These are phyloP conservation scores for Monilinia vaccinii-corymbosi DNA, from an alignment of 2,329 filamentous ascomycete genomes.

Conservation along the genomic window DNA sequence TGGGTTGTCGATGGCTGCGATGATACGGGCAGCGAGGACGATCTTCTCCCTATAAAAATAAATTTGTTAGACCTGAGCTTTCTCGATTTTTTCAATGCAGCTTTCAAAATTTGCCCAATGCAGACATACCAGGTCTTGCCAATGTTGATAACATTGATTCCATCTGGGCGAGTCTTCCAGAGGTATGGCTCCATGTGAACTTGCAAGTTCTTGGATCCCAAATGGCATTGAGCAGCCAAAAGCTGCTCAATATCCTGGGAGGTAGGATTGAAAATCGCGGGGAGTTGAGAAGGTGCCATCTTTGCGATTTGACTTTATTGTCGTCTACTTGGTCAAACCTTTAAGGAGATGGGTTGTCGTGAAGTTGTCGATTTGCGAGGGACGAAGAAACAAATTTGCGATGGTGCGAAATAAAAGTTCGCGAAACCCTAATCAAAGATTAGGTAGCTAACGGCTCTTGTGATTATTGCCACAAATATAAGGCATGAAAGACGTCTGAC, in stretches of 20 bases:
- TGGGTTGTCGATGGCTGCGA: constrained; percentile 98
- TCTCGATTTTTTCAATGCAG: constrained; percentile 72
- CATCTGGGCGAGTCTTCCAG: constrained; percentile 98
- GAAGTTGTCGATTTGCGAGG: constrained; percentile 20
- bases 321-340: constrained; percentile 26
- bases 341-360: constrained; percentile 8
- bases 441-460: not conserved
- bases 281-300: constrained; percentile 93
- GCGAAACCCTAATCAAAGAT: constrained; percentile 13
- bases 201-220: constrained; percentile 98
- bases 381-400: constrained; percentile 7
- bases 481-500: rapidly evolving
- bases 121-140: constrained; percentile 92
- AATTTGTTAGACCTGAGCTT: constrained; percentile 96
- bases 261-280: constrained; percentile 92
- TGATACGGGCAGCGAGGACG: constrained; percentile 96
- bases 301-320: constrained; percentile 49
- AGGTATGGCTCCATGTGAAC: constrained; percentile 99
- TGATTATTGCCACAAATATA: not conserved
- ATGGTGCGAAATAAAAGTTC: constrained; percentile 9
- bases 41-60: constrained; percentile 81
- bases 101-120: not conserved
- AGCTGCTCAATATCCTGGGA: constrained; percentile 98
- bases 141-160: constrained; percentile 98
- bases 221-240: constrained; percentile 90